Percentiles rank a stretch among this genome's conserved stretches.
Conservation (phyloP, 2,329 filamentous ascomycete species). For the Bertia moriformis region DNA sequence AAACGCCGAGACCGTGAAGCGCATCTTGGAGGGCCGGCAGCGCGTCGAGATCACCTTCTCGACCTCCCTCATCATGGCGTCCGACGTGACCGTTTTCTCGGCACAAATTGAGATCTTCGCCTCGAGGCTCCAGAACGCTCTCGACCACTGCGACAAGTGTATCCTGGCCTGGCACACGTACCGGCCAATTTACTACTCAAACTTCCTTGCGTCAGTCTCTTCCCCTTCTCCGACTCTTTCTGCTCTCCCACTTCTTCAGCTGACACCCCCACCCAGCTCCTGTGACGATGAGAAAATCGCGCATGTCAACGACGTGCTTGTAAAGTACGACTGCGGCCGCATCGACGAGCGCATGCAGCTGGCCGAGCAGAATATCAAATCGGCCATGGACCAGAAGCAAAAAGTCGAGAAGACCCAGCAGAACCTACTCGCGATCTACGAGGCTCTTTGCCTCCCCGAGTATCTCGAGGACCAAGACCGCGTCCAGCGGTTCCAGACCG, state of each 20-base stretch:
- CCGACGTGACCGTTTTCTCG: neutral
- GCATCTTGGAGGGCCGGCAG: neutral
- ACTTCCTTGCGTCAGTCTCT: neutral
- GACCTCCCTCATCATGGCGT: neutral
- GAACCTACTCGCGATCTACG: neutral
- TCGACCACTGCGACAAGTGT: neutral
- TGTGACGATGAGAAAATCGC: neutral
- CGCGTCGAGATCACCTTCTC: neutral
- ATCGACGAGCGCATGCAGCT: neutral
- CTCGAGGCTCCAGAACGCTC: neutral
- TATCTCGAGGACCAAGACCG: neutral
- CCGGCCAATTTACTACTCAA: neutral
- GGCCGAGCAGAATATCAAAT: slow-evolving; percentile 27
- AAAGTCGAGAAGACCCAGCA: neutral
- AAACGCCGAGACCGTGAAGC: too few species aligned
- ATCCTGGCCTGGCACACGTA: neutral
- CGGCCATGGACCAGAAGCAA: slow-evolving; percentile 26
- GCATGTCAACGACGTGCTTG: neutral
- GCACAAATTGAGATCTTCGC: neutral
- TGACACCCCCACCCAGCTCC: neutral
- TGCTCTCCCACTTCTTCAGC: neutral
- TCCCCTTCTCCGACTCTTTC: neutral
- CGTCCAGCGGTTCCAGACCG: neutral
- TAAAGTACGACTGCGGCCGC: neutral
- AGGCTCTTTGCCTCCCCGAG: neutral